Conservation (phyloP, 305 asterid genomes). For the Fraxinus platypoda region DNA sequence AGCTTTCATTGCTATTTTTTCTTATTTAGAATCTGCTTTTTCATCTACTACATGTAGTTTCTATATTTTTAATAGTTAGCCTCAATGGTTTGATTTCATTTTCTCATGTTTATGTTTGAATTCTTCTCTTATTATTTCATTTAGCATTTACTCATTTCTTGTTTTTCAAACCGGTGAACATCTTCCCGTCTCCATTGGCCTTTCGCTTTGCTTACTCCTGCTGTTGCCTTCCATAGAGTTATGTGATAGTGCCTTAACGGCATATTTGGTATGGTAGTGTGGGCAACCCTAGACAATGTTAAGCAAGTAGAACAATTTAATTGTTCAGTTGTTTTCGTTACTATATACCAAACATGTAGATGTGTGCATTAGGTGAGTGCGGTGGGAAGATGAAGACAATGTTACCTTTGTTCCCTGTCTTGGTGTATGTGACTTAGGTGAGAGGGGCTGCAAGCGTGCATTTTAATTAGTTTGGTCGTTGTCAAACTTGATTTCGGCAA, state of each 20-base stretch:
- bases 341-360: not conserved
- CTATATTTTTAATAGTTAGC: not conserved
- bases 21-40: not conserved
- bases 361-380: not conserved
- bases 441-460: not conserved
- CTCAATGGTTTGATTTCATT: not conserved
- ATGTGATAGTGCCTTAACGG: not conserved
- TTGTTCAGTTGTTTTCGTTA: not conserved
- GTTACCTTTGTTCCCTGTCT: not conserved
- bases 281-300: not conserved
- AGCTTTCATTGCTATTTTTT: not conserved
- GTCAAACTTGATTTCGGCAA: not conserved
- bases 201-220: not conserved
- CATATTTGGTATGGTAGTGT: not conserved
- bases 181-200: not conserved
- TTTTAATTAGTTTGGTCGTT: not conserved
- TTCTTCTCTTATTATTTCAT: not conserved
- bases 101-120: not conserved
- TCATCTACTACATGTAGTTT: not conserved
- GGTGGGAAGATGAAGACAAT: not conserved
- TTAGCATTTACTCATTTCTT: not conserved
- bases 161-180: not conserved
- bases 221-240: not conserved
- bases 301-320: not conserved
- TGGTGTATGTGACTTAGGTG: not conserved